A percentile compares a stretch with the other conserved stretches of the same genome.
Conservation (phyloP, 345 rosid species). For the Raphanus raphanistrum region DNA sequence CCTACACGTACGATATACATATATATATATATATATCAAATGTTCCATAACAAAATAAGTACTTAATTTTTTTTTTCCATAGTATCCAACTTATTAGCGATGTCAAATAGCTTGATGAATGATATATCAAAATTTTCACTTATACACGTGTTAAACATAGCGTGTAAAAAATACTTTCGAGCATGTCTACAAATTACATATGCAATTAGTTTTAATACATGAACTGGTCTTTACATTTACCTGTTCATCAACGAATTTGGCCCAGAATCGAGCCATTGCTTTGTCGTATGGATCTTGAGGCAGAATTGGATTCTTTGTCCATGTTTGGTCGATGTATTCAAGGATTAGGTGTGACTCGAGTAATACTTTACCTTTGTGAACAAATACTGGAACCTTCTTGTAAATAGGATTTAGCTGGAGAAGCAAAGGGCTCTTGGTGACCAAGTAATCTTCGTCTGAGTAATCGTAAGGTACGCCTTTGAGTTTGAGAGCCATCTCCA, state of each 20-base stretch:
- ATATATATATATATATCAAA: neutral
- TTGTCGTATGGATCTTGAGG: conserved; percentile 46
- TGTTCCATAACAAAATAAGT: neutral
- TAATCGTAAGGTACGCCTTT: conserved; percentile 48
- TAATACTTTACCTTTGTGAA: conserved; percentile 45
- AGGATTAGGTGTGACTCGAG: conserved; percentile 47
- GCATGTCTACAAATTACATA: neutral
- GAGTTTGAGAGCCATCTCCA: conserved; percentile 45
- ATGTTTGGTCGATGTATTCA: conserved; percentile 53
- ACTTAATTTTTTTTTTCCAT: neutral
- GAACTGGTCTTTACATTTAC: conserved; percentile 9
- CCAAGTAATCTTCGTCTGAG: conserved; percentile 37
- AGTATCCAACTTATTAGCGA: neutral
- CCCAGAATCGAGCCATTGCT: conserved; percentile 51
- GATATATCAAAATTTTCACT: neutral
- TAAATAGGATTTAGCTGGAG: conserved; percentile 41
- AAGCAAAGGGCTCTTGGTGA: conserved; percentile 43
- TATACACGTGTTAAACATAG: neutral
- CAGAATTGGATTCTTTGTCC: conserved; percentile 43
- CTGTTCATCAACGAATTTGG: conserved; percentile 45
- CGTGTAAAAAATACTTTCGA: neutral
- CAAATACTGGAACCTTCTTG: conserved; percentile 48
- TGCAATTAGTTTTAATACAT: neutral
- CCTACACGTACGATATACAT: conserved; percentile 2
- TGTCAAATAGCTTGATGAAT: neutral